These are phyloP conservation scores for Musa troglodytarum DNA, from an alignment of 176 grass and related monocot species.

Conservation along the genomic window DNA sequence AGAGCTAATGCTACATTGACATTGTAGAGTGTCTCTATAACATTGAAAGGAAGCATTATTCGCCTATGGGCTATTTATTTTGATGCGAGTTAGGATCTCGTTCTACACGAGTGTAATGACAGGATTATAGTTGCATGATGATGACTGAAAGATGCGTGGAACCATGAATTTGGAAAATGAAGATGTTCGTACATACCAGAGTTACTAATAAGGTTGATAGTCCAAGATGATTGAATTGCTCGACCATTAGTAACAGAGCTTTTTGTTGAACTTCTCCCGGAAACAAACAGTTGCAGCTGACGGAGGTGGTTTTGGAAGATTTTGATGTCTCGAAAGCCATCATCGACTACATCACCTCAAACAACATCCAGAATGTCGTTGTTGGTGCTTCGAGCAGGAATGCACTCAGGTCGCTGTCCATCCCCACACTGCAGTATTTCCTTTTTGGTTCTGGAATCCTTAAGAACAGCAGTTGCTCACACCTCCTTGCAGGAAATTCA, in stretches of 20 bases:
- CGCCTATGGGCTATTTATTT: too few species aligned
- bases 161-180: too few species aligned
- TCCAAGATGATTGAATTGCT: too few species aligned
- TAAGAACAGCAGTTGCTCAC: not conserved
- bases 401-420: constrained; percentile 30
- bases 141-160: too few species aligned
- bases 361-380: constrained; percentile 61
- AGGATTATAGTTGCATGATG: too few species aligned
- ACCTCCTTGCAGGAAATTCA: constrained; percentile 52
- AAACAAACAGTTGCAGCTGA: constrained; percentile 35
- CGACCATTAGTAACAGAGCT: not conserved
- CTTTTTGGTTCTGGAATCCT: not conserved
- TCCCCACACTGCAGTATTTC: not conserved
- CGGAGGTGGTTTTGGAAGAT: constrained; percentile 70
- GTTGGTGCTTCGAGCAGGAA: constrained; percentile 64
- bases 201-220: too few species aligned
- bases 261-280: constrained; percentile 11
- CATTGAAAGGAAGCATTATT: too few species aligned
- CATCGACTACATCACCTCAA: constrained; percentile 46
- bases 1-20: too few species aligned
- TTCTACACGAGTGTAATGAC: too few species aligned
- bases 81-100: too few species aligned
- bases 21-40: too few species aligned
- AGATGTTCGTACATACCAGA: too few species aligned
- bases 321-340: constrained; percentile 64